A percentile compares a stretch with the other conserved stretches of the same genome.
Conservation (phyloP, 1,284 basidiomycete genomes). For the Microbotryum saponariae region DNA sequence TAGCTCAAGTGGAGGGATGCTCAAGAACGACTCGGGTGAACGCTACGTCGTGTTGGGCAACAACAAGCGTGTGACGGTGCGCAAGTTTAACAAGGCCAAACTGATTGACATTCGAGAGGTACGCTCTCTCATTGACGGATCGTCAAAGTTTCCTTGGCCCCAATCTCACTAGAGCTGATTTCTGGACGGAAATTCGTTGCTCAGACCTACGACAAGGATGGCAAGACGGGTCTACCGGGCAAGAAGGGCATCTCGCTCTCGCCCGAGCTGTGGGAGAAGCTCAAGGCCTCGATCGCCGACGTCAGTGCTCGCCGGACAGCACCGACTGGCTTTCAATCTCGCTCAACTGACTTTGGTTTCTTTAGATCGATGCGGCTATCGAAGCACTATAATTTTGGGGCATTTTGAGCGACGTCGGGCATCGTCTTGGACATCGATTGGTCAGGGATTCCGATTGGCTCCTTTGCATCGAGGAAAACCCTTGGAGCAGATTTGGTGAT, state of each 20-base stretch:
- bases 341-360: too few relatives aligned
- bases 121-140: neutral
- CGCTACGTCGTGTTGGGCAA: slow-evolving; percentile 9
- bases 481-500: too few relatives aligned
- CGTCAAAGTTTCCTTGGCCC: neutral
- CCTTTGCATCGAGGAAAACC: too few relatives aligned
- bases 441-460: too few relatives aligned
- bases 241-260: slow-evolving; percentile 31
- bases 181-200: neutral
- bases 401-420: too few relatives aligned
- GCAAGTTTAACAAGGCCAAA: slow-evolving; percentile 20
- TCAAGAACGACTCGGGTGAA: slow-evolving; percentile 19
- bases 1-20: neutral
- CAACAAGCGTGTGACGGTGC: slow-evolving; percentile 18
- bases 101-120: slow-evolving; percentile 32
- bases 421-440: too few relatives aligned
- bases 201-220: slow-evolving; percentile 29
- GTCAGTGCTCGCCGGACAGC: slow-evolving; percentile 4
- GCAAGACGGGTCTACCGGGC: slow-evolving; percentile 26
- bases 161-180: neutral
- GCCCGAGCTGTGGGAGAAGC: slow-evolving; percentile 19
- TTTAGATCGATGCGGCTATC: too few relatives aligned
- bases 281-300: slow-evolving; percentile 15
- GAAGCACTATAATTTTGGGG: too few relatives aligned
- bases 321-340: too few relatives aligned